Evolutionary conservation across 2,329 filamentous ascomycete species (phyloP).

Genomic region (Sporothrix inflata): DNA sequence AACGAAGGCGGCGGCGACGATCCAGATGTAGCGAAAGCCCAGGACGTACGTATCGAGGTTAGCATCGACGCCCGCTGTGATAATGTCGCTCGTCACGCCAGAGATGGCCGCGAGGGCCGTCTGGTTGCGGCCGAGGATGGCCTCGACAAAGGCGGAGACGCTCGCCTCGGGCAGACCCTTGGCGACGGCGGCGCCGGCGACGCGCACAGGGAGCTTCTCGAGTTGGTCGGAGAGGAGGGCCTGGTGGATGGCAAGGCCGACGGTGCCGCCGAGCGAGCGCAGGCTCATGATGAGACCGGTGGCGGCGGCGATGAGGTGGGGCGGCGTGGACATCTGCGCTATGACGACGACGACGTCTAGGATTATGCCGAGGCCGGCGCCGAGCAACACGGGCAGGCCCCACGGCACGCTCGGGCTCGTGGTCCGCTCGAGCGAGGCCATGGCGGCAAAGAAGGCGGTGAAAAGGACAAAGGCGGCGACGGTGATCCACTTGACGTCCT

Average conservation of each 20-base stretch:
- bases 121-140: neutral
- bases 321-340: neutral
- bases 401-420: neutral
- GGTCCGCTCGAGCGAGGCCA: neutral
- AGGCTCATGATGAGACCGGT: neutral
- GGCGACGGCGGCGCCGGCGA: neutral
- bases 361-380: neutral
- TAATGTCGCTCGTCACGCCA: neutral
- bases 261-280: neutral
- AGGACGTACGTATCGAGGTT: neutral
- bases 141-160: neutral
- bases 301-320: neutral
- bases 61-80: neutral
- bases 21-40: conserved; percentile 2
- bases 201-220: neutral
- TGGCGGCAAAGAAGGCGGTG: conserved; percentile 1
- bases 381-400: neutral
- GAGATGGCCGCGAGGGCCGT: neutral
- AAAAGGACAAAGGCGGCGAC: neutral
- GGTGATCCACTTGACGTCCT: conserved; percentile 4
- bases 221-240: neutral
- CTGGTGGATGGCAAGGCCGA: conserved; percentile 3
- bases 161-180: neutral
- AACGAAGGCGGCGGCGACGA: neutral
- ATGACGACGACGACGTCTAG: neutral